phyloP scores from a whole-genome alignment of 331 rosid genomes.

The Rhamnella rubrinervis region DNA sequence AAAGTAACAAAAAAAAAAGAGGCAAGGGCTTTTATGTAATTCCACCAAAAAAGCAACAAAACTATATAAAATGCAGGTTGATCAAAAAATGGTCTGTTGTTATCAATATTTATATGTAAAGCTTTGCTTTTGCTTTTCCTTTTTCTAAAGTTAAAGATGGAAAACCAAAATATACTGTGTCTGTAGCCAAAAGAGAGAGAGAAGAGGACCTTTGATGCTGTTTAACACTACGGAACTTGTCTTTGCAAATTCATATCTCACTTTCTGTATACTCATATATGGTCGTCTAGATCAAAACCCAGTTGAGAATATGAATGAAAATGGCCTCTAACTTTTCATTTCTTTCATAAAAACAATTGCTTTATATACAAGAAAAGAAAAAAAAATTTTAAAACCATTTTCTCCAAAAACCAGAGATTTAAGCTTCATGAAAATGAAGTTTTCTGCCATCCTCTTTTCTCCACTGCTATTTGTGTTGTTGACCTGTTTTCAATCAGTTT shows the following conservation, averaged over 20 bases:
- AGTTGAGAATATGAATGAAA: constrained; percentile 11
- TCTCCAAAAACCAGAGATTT: constrained; percentile 22
- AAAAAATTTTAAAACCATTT: constrained; percentile 1
- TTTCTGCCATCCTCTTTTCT: constrained; percentile 19
- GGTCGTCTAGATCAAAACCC: constrained; percentile 5
- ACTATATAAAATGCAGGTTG: constrained; percentile 26
- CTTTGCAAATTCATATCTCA: constrained; percentile 23
- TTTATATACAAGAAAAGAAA: constrained; percentile 6
- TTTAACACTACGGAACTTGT: constrained; percentile 1
- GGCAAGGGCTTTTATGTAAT: constrained; percentile 20
- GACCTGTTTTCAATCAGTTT: constrained; percentile 31
- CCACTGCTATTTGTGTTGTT: constrained; percentile 11
- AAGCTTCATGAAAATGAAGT: constrained; percentile 28
- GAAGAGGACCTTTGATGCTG: constrained; percentile 40
- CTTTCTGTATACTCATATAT: constrained; percentile 29
- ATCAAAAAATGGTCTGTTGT: constrained; percentile 62
- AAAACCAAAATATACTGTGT: constrained; percentile 37
- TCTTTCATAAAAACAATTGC: neutral
- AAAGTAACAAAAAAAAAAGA: constrained; percentile 18
- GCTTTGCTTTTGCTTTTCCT: constrained; percentile 69
- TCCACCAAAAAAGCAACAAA: constrained; percentile 28
- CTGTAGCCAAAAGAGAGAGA: constrained; percentile 4
- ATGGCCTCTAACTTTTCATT: constrained; percentile 23
- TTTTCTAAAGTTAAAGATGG: constrained; percentile 62
- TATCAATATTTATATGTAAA: constrained; percentile 47